A percentile compares a stretch with the other conserved stretches of the same genome.
Conservation (phyloP, 768 basidiomycete genomes). For the Myochromella boudieri region DNA sequence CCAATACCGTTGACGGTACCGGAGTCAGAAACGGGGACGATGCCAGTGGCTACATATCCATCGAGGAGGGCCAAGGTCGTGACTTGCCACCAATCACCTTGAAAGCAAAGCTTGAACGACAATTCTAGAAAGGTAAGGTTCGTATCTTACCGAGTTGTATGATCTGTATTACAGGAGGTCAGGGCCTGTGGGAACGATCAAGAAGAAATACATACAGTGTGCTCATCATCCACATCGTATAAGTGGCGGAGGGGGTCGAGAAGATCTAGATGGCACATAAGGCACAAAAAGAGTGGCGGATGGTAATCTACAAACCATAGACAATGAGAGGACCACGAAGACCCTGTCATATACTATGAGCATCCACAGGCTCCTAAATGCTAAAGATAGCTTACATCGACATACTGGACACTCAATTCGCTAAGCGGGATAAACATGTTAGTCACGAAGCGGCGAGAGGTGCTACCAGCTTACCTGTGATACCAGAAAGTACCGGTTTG, state of each 20-base stretch:
- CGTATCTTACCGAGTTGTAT: constrained; percentile 16
- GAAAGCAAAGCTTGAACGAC: constrained; percentile 21
- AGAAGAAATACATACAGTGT: constrained; percentile 7
- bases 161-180: no score
- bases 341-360: constrained; percentile 18
- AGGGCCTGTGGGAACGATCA: neutral
- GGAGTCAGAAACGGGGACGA: constrained; percentile 33
- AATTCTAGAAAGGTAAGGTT: constrained; percentile 15
- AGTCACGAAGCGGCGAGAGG: neutral
- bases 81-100: constrained; percentile 45
- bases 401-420: constrained; percentile 28
- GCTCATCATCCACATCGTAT: constrained; percentile 17
- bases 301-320: constrained; percentile 23
- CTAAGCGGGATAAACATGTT: constrained; percentile 3
- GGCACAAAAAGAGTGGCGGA: neutral
- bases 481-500: constrained; percentile 48
- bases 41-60: constrained; percentile 21
- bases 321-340: constrained; percentile 33
- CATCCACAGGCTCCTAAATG: neutral
- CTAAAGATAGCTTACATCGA: constrained; percentile 20
- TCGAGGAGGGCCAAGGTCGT: constrained; percentile 25
- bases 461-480: constrained; percentile 19
- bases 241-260: constrained; percentile 11
- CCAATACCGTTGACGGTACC: constrained; percentile 45
- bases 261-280: constrained; percentile 8